A percentile compares a stretch with the other conserved stretches of the same genome.
These are phyloP conservation scores for Parathielavia hyrcaniae DNA, from an alignment of 495 filamentous ascomycete genomes.

Conservation along the genomic window DNA sequence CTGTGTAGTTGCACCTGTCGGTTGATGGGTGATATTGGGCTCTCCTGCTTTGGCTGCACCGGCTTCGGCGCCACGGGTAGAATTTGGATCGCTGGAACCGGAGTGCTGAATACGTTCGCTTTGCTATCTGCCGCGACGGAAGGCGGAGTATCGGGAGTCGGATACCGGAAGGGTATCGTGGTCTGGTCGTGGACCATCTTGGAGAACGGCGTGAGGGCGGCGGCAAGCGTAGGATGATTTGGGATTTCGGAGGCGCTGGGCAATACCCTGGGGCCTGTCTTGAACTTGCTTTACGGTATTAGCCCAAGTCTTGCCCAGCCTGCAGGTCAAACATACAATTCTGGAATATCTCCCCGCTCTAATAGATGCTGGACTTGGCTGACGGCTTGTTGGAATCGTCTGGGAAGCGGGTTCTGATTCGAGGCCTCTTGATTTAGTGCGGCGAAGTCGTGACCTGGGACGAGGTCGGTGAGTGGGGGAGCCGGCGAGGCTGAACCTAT, in stretches of 20 bases:
- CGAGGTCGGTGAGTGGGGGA: constrained; percentile 38
- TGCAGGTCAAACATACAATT: constrained; percentile 54
- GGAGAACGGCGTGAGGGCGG: constrained; percentile 39
- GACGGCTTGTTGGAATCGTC: constrained; percentile 45
- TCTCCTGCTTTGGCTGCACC: constrained; percentile 20
- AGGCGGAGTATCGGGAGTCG: constrained; percentile 29
- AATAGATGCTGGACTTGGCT: constrained; percentile 65
- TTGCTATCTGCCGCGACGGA: constrained; percentile 18
- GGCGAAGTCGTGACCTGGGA: constrained; percentile 42
- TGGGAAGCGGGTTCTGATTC: constrained; percentile 32
- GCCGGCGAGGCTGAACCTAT: constrained; percentile 48
- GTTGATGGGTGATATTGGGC: constrained; percentile 15
- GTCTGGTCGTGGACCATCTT: constrained; percentile 42
- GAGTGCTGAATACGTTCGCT: constrained; percentile 9
- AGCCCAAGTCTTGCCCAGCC: background rate
- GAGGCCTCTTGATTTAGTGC: constrained; percentile 48
- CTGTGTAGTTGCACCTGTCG: constrained; percentile 27
- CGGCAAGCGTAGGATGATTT: constrained; percentile 19
- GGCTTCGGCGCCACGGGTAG: constrained; percentile 20
- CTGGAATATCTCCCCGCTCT: constrained; percentile 59
- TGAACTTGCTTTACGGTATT: constrained; percentile 58
- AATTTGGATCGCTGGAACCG: constrained; percentile 16
- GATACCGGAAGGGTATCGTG: constrained; percentile 35
- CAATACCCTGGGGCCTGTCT: constrained; percentile 38
- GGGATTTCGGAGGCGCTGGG: constrained; percentile 17